Evolutionary conservation across 768 basidiomycete genomes (phyloP).

Genomic region (Russula compacta): DNA sequence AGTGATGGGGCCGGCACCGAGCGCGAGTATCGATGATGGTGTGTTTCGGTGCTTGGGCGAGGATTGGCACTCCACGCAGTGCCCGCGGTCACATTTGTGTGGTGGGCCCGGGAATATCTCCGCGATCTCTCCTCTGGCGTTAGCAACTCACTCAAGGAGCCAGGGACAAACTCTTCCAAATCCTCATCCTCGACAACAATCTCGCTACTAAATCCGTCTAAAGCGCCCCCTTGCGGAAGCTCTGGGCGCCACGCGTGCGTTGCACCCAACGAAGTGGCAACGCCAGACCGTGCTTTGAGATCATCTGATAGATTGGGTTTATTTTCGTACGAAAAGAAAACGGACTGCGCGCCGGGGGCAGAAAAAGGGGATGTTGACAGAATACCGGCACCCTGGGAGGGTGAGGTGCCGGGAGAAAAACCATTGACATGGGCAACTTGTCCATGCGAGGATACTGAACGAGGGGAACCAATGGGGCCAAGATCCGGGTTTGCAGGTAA

Average conservation of each 20-base stretch:
- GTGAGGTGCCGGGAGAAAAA: constrained; percentile 55
- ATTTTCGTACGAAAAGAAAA: constrained; percentile 37
- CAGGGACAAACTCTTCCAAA: constrained; percentile 82
- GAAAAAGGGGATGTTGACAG: constrained; percentile 67
- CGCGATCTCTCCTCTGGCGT: constrained; percentile 82
- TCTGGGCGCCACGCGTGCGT: constrained; percentile 36
- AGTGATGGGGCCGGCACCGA: constrained; percentile 74
- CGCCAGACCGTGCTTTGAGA: constrained; percentile 37
- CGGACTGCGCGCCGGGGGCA: constrained; percentile 54
- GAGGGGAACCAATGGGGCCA: constrained; percentile 77
- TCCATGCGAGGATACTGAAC: constrained; percentile 30
- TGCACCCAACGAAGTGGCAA: constrained; percentile 58
- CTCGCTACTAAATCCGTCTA: constrained; percentile 20
- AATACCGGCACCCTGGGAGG: constrained; percentile 33
- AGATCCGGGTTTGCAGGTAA: constrained; percentile 43
- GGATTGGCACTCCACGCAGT: constrained; percentile 17
- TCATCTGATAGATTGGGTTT: constrained; percentile 25
- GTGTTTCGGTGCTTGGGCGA: constrained; percentile 24
- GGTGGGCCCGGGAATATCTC: constrained; percentile 69
- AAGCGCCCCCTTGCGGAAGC: constrained; percentile 3
- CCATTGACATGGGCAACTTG: constrained; percentile 34
- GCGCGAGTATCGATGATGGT: constrained; percentile 67
- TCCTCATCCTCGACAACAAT: constrained; percentile 63
- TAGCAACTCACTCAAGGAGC: constrained; percentile 78
- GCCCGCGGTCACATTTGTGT: constrained; percentile 26